Base-by-base conservation (phyloP, 805 yeast genomes). In the Candida glaebosa region DNA sequence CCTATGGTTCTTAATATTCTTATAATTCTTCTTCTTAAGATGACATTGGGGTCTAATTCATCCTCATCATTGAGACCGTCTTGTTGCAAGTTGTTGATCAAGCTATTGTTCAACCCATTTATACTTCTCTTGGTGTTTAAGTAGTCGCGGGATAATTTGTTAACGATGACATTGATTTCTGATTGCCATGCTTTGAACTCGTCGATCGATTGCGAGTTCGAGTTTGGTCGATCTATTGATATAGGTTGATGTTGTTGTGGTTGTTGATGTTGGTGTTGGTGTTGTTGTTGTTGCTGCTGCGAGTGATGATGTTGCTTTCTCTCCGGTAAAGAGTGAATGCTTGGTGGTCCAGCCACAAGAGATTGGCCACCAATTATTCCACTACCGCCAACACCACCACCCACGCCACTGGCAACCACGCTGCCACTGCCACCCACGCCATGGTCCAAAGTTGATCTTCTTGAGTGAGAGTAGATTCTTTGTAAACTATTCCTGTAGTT, bases 171-270 rank as follows among this genome's bases (percentile, higher is more conserved):
- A 45, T 76, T 77, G 37, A 77, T 72, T 41, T 76, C 81, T 24
- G 65, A 67, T 52, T 76, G 81, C 82, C 82, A 77, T 36, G 61
- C 65, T 32, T 68, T 61, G 45, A 76, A 71, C 31, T 75, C 81
- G 32, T 65, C 71, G 39, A 51, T 35, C 12, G 53, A 42, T n/a
- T 42, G 39, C 14, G 41, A 36, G 16, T 47, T 44, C 14, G 44
- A 34, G 14, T 16, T 20, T 6, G 36, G 37, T 5, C 42, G 26
- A 39, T 19, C 20, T 17, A 32, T 15, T 12, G 18, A 5, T 5
- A 15, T 32, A n/a, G n/a, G n/a, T n/a, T n/a, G n/a, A n/a, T n/a
- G n/a, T n/a, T n/a, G n/a, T n/a, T n/a, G n/a, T n/a, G n/a, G n/a
- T n/a, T n/a, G n/a, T n/a, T n/a, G n/a, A n/a, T n/a, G n/a, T n/a